These are phyloP conservation scores for Ophiorrhiza pumila DNA, from an alignment of 257 asterid species.

Conservation along the genomic window DNA sequence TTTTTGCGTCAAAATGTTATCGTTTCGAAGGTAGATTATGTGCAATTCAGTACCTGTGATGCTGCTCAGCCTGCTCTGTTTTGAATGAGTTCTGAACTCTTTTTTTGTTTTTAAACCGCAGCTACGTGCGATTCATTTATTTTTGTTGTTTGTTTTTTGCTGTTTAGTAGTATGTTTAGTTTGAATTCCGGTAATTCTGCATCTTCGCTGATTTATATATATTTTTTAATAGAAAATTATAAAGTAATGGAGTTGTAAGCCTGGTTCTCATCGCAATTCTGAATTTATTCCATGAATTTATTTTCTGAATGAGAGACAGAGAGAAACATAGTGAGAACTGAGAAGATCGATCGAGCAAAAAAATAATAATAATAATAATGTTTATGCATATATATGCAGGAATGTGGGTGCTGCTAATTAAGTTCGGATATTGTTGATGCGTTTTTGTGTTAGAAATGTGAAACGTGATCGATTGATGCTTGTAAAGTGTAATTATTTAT, in stretches of 20 bases:
- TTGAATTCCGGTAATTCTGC: slow-evolving; percentile 1
- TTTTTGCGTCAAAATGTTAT: slow-evolving; percentile 6
- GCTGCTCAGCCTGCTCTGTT: slow-evolving; percentile 5
- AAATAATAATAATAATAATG: too few relatives aligned
- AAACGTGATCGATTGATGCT: neutral
- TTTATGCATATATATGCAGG: too few relatives aligned
- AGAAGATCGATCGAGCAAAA: too few relatives aligned
- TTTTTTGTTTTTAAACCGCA: neutral
- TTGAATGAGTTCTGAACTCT: neutral
- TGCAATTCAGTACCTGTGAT: neutral
- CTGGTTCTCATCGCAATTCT: neutral
- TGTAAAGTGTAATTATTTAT: neutral
- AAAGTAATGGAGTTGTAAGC: neutral
- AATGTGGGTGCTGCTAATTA: too few relatives aligned
- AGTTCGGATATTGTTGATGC: slow-evolving; percentile 1
- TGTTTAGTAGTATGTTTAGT: neutral
- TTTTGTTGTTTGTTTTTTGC: too few relatives aligned
- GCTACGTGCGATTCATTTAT: neutral
- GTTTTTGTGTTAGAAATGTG: neutral
- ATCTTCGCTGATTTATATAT: neutral
- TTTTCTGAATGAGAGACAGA: neutral
- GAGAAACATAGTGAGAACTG: neutral
- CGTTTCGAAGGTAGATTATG: neutral
- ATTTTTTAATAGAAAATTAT: neutral
- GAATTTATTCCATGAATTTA: neutral